Conservation (phyloP, 2,329 filamentous ascomycete genomes). For the Fusarium sp. region DNA sequence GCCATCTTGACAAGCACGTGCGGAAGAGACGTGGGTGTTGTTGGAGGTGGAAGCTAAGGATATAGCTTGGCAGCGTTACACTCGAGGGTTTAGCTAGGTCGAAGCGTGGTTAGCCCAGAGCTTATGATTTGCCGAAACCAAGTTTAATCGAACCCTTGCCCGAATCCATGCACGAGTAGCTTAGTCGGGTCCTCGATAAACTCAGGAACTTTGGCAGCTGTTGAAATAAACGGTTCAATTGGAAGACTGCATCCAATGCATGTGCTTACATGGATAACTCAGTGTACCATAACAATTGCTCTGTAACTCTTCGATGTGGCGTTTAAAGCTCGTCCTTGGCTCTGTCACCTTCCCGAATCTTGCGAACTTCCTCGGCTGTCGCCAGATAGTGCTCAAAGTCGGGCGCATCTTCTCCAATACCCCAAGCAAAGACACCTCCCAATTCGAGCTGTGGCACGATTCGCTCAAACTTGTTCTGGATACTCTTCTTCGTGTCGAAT, state of each 20-base stretch:
- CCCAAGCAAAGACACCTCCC: conserved; percentile 82
- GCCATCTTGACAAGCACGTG: conserved; percentile 38
- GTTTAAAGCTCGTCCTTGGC: conserved; percentile 47
- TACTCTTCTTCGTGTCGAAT: conserved; percentile 73
- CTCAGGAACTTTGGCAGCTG: not conserved
- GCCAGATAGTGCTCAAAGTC: conserved; percentile 55
- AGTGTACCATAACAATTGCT: conserved; percentile 11
- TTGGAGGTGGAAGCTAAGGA: conserved; percentile 34
- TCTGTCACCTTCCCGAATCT: conserved; percentile 20
- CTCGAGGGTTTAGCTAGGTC: conserved; percentile 12
- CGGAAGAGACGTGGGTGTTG: conserved; percentile 30
- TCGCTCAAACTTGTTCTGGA: conserved; percentile 69
- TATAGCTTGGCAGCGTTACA: conserved; percentile 28
- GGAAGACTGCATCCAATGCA: conserved; percentile 10
- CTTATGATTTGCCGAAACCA: conserved; percentile 40
- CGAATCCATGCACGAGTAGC: conserved; percentile 17
- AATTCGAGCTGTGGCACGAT: conserved; percentile 67
- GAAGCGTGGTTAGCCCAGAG: conserved; percentile 36
- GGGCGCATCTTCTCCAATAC: conserved; percentile 73
- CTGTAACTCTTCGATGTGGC: not conserved
- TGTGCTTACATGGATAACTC: conserved; percentile 8
- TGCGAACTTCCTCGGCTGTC: conserved; percentile 44
- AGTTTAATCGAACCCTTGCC: conserved; percentile 26
- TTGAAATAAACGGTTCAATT: conserved; percentile 5
- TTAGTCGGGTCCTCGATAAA: not conserved